Evolutionary conservation across 306 rosid species (phyloP).

Genomic region (Quillaja saponaria): DNA sequence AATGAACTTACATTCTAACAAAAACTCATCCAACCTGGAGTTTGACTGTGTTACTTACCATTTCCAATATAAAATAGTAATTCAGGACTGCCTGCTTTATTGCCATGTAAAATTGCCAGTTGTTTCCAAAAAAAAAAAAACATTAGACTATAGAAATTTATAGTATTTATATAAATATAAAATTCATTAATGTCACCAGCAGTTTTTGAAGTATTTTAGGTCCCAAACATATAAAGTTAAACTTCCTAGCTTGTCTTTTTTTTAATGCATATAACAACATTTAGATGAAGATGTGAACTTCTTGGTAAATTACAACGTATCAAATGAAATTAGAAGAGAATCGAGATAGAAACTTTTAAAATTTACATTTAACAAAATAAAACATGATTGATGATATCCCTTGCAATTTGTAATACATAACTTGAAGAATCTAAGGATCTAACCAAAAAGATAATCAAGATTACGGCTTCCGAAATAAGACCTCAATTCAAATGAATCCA

Average conservation of each 20-base stretch:
- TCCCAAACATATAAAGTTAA: neutral
- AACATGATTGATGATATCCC: neutral
- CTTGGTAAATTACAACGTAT: neutral
- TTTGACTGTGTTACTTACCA: too few species aligned
- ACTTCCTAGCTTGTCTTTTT: neutral
- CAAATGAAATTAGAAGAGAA: neutral
- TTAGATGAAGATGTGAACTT: too few species aligned
- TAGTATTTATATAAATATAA: too few species aligned
- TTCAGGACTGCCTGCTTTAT: too few species aligned
- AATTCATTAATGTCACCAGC: neutral
- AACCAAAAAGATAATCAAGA: neutral
- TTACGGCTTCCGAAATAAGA: neutral
- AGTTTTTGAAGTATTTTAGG: neutral
- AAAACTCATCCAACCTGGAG: too few species aligned
- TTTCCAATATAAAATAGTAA: too few species aligned
- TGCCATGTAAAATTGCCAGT: too few species aligned
- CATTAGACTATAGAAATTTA: too few species aligned
- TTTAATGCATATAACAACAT: neutral
- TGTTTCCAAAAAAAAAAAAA: too few species aligned
- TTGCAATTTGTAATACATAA: too few species aligned
- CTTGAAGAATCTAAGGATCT: neutral
- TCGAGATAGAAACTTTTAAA: neutral
- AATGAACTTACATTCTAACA: too few species aligned
- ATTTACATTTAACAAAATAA: neutral
- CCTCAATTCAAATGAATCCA: slow-evolving; percentile 1